Base-by-base conservation (phyloP, 495 filamentous ascomycete genomes). In the Penicillium taxi region DNA sequence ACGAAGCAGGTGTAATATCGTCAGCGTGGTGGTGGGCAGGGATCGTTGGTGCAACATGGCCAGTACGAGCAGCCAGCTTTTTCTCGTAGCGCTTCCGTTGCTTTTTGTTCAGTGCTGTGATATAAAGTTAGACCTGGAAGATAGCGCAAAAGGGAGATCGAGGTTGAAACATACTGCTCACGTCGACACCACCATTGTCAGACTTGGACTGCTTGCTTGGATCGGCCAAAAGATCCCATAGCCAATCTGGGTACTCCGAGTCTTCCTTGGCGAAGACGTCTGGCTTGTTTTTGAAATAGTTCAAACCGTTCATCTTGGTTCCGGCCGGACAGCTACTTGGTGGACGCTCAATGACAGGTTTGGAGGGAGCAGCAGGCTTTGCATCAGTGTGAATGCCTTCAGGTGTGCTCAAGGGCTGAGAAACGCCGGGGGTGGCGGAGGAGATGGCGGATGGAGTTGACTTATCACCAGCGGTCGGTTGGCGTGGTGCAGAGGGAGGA, bases 181-280 rank as follows among this genome's bases (percentile, higher is more conserved):
- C 47, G 34, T 70, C 67, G 34, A 66, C 56, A 34, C 60, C 65
- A 16, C 59, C 64, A 50, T 53, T 58, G 28, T 59, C 58, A 24
- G 49, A 44, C 42, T 61, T 61, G n/a, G 29, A 16, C 16, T 45
- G 31, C 50, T 59, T 66, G 45, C 47, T 58, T 6, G 41, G 54
- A 55, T 72, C 64, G 12, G 76, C 74, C 16, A 96, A 64, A 45
- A 88, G 74, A 0, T 53, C 61, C 91, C 91, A 98, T 35, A 98
- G 64, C 91, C 91, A 98, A 9, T 68, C 73, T 11, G 91, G 91
- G 65, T 98, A 98, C 37, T 86, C 88, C 21, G 73, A 63, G 56
- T 98, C 91, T 35, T 81, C 73, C 49, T 78, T 65, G 19, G 91
- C 91, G 8, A 94, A 47, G 4, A 78, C 59, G 39, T 78, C 74